Evolutionary conservation across 257 asterid genomes (phyloP), one percentile per base, ranked within the genome.

Genomic region (Salvia miltiorrhiza): DNA sequence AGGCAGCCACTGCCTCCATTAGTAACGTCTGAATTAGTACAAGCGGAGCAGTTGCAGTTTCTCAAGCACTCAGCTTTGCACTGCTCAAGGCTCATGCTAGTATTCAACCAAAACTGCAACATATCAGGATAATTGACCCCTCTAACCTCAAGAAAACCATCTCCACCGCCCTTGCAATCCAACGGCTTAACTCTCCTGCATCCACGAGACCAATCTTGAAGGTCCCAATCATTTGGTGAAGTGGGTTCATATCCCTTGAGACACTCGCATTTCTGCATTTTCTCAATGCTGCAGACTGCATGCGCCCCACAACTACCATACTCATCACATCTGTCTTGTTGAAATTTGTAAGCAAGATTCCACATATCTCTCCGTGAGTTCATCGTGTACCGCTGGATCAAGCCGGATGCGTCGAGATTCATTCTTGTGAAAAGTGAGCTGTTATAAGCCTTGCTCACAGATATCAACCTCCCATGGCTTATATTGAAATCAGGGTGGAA

Each of bases 221-320:
- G 24, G n/a, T 63, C 78, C 85, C 82, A 81, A 0, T 52, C 81
- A 0, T n/a, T 23, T 3, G 3, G 71, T 1, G 1, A 23, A 14
- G 4, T 43, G 0, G 85, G 74, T 14, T 47, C 9, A 21, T 71
- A 81, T 2, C 82, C 82, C 44, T 33, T 53, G 0, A 81, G 53
- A 52, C 86, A 81, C 73, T 64, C 53, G 8, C 83, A 81, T 21
- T 5, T 41, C 2, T 11, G n/a, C 13, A 35, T 32, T 23, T 9
- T 43, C 28, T 33, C 70, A n/a, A 61, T 33, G 1, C 41, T 67
- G 57, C 83, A 81, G 23, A 80, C 14, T 7, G 74, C 59, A 23
- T 73, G 20, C n/a, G 80, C 76, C 14, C 85, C 85, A 26, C 85
- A 80, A n/a, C n/a, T 35, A 28, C 48, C 65, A 24, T 80, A 77